Evolutionary conservation across 192 early-diverging fungal species (phyloP), one percentile per base, ranked within the genome.

Genomic region (Backusella tarrabulga): DNA sequence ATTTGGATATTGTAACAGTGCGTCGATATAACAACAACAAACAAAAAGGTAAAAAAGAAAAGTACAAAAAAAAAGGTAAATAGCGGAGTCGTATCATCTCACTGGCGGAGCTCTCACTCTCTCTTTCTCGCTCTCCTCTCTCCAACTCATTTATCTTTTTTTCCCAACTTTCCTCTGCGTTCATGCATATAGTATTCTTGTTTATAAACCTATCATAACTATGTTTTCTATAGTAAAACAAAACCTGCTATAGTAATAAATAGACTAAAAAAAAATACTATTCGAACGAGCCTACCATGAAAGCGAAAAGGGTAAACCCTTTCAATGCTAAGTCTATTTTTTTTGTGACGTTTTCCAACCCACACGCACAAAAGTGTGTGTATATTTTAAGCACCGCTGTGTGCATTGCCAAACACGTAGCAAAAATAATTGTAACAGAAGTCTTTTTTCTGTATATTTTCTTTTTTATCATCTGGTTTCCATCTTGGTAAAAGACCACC

Each of bases 401-500:
- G 46, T 50, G 46, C 46, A 50, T 50, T 50, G 19, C 15, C 19
- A 19, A 50, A 50, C 46, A 50, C 46, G 46, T 50, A 50, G 46
- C 46, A 50, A 50, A n/a, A 19, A 50, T 14, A n/a, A 50, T n/a
- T 17, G 42, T 17, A 5, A 50, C 17, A 17, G 46, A 19, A 19
- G 6, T 50, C 6, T 15, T n/a, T 50, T 50, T 50, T 50, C 38
- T 40, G 11, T 11, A 40, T 40, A 50, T 50, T 50, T 50, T 50
- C n/a, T 50, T 14, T 32, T 56, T 34, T 74, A 29, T 46, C 67
- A 35, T 74, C 32, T 74, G 32, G 40, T 36, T 73, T 54, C n/a
- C 42, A 54, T 74, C 34, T 50, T 63, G 56, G 56, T 63, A 63
- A 63, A 21, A 5, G 6, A 46, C 52, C 35, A 11, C 19, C 9